A percentile compares a stretch with the other conserved stretches of the same genome.
Conservation (phyloP, 805 yeast species). For the Metschnikowia noctiluminum region DNA sequence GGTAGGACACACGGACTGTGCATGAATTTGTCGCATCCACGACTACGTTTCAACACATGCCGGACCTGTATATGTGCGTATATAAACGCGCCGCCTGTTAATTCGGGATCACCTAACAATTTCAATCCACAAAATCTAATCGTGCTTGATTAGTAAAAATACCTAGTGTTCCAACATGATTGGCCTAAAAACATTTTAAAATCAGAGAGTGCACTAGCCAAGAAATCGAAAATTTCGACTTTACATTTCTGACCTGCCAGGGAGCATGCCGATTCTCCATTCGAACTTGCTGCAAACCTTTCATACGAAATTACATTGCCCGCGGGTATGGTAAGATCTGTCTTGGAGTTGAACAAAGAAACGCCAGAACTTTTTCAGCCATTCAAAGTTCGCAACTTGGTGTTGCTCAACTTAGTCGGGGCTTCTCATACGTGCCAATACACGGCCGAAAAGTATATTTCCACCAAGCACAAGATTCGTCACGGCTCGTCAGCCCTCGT, state of each 20-base stretch:
- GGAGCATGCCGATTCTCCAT: not conserved
- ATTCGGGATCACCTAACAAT: too few relatives aligned
- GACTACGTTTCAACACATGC: too few relatives aligned
- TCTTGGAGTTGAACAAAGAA: not conserved
- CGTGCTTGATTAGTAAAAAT: too few relatives aligned
- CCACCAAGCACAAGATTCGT: constrained; percentile 47
- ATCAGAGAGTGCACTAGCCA: too few relatives aligned
- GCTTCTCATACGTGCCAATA: constrained; percentile 51
- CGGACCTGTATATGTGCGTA: too few relatives aligned
- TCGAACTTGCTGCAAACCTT: not conserved
- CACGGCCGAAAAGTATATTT: constrained; percentile 39
- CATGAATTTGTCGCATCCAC: too few relatives aligned
- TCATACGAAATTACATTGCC: constrained; percentile 1
- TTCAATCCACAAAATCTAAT: too few relatives aligned
- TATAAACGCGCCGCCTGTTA: too few relatives aligned
- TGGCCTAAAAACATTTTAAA: too few relatives aligned
- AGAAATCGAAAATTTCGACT: too few relatives aligned
- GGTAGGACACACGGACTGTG: too few relatives aligned
- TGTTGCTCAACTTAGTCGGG: constrained; percentile 40
- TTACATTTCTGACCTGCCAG: not conserved
- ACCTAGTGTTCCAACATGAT: too few relatives aligned
- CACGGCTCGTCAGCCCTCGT: constrained; percentile 52
- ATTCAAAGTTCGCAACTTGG: constrained; percentile 38
- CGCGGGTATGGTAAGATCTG: not conserved
- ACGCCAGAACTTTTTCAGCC: constrained; percentile 40